phyloP scores from a whole-genome alignment of 495 filamentous ascomycete species.

The Penicillium paxilli region DNA sequence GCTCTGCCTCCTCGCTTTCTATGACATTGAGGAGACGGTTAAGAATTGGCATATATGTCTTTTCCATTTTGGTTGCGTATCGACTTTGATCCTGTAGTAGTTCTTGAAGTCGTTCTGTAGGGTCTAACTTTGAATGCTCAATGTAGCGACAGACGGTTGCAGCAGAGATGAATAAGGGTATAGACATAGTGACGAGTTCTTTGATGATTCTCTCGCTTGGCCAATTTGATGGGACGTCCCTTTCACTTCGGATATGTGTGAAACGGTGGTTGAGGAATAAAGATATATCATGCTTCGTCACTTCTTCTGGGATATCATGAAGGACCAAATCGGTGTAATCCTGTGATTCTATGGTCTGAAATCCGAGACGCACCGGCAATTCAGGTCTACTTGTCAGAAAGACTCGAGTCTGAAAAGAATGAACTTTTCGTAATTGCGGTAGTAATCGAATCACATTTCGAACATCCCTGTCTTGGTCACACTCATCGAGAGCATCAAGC shows the following conservation, averaged over 20 bases:
- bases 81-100: conserved; percentile 15
- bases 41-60: conserved; percentile 33
- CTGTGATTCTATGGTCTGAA: conserved; percentile 16
- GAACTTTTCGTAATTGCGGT: conserved; percentile 11
- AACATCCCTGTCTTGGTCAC: conserved; percentile 40
- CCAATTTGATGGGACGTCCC: conserved; percentile 30
- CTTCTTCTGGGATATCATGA: conserved; percentile 19
- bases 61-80: conserved; percentile 19
- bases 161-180: conserved; percentile 34
- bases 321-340: conserved; percentile 26
- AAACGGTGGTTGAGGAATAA: conserved; percentile 28
- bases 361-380: conserved; percentile 37
- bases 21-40: too few species aligned
- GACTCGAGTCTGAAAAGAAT: conserved; percentile 17
- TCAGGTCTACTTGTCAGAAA: conserved; percentile 51
- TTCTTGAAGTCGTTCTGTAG: conserved; percentile 11
- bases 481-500: conserved; percentile 57
- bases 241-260: conserved; percentile 13
- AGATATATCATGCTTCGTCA: conserved; percentile 29
- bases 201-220: conserved; percentile 27
- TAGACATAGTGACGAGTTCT: conserved; percentile 16
- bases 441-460: conserved; percentile 38
- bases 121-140: conserved; percentile 13
- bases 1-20: too few species aligned
- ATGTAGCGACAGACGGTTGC: conserved; percentile 32